Evolutionary conservation across 2,329 filamentous ascomycete genomes (phyloP).

Genomic region (Scytalidium sp.): DNA sequence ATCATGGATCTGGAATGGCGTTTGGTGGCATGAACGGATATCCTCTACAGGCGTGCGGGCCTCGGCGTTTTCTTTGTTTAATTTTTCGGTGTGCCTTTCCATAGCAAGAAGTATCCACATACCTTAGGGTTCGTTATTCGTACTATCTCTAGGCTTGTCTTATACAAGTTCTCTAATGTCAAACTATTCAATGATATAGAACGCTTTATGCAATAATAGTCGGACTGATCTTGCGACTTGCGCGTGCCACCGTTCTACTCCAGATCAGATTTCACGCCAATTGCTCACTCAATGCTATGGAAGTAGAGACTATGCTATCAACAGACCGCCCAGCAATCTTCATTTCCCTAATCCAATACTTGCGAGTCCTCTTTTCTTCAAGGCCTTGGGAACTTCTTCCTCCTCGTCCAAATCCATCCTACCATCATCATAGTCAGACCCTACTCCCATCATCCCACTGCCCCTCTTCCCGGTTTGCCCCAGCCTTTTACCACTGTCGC

Average conservation of each 20-base stretch:
- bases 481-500: conserved; percentile 16
- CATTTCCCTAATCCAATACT: conserved; percentile 3
- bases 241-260: not conserved
- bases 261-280: not conserved
- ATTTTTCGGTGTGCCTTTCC: not conserved
- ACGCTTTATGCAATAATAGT: not conserved
- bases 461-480: conserved; percentile 17
- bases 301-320: not conserved
- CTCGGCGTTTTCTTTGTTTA: not conserved
- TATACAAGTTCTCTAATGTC: not conserved
- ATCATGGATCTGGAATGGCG: conserved; percentile 1
- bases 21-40: not conserved
- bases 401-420: conserved; percentile 54
- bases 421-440: conserved; percentile 33
- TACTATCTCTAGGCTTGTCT: not conserved
- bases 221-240: not conserved
- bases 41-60: not conserved
- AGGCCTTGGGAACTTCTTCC: conserved; percentile 46
- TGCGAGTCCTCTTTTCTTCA: conserved; percentile 45
- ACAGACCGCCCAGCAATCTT: not conserved
- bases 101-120: not conserved
- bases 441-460: conserved; percentile 47
- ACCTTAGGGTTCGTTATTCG: not conserved
- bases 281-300: not conserved
- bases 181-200: not conserved